Evolutionary conservation across 148 eudicot species (phyloP).

Genomic region (Arbutus unedo): DNA sequence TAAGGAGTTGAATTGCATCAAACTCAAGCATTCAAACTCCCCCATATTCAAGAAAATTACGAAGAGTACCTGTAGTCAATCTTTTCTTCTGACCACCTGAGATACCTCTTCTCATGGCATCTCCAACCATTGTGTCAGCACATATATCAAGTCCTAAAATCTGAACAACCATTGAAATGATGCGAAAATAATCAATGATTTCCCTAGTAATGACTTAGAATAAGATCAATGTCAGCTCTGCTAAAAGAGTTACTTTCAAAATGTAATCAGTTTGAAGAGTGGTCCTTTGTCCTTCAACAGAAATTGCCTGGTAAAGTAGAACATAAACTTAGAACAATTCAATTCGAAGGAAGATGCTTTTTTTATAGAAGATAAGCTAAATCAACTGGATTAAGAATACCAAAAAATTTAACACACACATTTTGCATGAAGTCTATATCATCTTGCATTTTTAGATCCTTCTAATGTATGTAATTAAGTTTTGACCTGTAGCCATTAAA

Average conservation of each 20-base stretch:
- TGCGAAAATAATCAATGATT: neutral
- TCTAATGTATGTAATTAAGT: neutral
- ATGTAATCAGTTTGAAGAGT: conserved; percentile 78
- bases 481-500: neutral
- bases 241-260: conserved; percentile 50
- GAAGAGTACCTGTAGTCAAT: conserved; percentile 57
- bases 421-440: neutral
- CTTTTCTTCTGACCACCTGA: conserved; percentile 86
- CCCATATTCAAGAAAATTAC: neutral
- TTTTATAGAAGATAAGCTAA: neutral
- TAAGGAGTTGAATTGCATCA: neutral
- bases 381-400: neutral
- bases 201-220: neutral
- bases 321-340: neutral
- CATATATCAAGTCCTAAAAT: conserved; percentile 78
- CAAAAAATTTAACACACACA: neutral
- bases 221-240: neutral
- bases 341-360: too few relatives aligned
- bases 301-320: conserved; percentile 52
- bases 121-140: conserved; percentile 63
- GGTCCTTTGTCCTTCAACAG: conserved; percentile 61
- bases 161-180: conserved; percentile 28
- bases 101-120: conserved; percentile 79
- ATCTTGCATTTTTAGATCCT: neutral
- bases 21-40: neutral